Base-by-base conservation (phyloP, 1,284 basidiomycete genomes). In the Ceratobasidium sp. region DNA sequence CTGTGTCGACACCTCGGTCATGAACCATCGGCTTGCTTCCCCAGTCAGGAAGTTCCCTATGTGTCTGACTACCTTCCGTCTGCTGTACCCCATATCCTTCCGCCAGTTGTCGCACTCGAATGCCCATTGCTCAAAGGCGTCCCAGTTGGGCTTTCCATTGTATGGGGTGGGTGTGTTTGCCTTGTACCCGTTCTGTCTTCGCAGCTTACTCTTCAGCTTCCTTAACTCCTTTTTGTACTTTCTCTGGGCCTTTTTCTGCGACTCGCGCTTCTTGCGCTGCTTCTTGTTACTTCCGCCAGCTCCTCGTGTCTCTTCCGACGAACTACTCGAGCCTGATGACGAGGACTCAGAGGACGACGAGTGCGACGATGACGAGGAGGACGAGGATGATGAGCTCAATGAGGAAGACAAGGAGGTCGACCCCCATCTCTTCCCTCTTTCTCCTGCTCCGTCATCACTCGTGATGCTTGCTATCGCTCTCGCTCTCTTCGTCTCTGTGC, bases 31-130 rank as follows among this genome's bases (percentile, higher is more conserved):
- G n/a, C 49, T 42, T 0, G 72, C 63, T 28, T 67, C 54, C 59
- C 72, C 3, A n/a, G n/a, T 49, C 9, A 73, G 53, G 54, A 67
- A 73, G n/a, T 30, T 69, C 11, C 48, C 46, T 16, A 73, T 36
- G 14, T 54, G 36, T 14, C 23, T 51, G 5, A 69, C 58, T 1
- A 21, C 40, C 18, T 73, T 42, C n/a, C 25, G 23, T 23, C 60
- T 30, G 30, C 49, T 64, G 23, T 48, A 42, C 3, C 54, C 30
- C 6, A 25, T 56, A 18, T 58, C 59, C 14, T 69, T 33, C 12
- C 71, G 8, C 63, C 64, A 69, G n/a, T 33, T 56, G 23, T 42
- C 44, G 3, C 23, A 21, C 30, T 73, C 54, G 23, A 42, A 73
- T 0, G 58, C 64, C 23, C 53, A 73, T 8, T 46, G 53, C 30